Conservation (phyloP, 106 monocot genomes). For the Phalaenopsis aphrodite region DNA sequence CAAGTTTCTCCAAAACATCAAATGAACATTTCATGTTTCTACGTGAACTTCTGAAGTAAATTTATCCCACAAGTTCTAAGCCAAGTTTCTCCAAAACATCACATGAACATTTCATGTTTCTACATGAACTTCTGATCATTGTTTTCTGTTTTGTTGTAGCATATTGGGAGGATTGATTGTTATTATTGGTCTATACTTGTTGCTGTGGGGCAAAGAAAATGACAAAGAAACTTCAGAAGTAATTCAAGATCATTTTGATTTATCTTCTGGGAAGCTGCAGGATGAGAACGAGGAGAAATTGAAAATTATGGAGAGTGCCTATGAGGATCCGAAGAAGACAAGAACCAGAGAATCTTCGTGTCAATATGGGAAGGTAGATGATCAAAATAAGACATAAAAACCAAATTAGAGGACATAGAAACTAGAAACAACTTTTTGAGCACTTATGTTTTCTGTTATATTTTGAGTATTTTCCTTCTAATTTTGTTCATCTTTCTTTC, state of each 20-base stretch:
- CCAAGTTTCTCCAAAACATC: background rate
- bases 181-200: conserved; percentile 54
- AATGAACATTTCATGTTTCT: background rate
- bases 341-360: no score
- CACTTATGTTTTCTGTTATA: no score
- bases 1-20: background rate
- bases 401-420: no score
- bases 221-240: conserved; percentile 27
- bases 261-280: conserved; percentile 1
- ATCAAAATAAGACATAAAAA: no score
- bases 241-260: conserved; percentile 6
- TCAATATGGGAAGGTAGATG: no score
- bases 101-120: background rate
- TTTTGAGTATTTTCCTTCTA: no score
- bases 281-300: background rate
- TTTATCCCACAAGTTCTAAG: no score
- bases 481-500: no score
- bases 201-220: conserved; percentile 80
- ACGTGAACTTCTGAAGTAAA: no score
- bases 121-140: background rate
- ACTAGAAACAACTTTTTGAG: no score
- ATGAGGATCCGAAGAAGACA: background rate
- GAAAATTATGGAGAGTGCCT: background rate
- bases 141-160: conserved; percentile 24
- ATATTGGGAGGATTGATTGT: conserved; percentile 71